Conservation (phyloP, 305 asterid genomes). For the Galium porrigens region DNA sequence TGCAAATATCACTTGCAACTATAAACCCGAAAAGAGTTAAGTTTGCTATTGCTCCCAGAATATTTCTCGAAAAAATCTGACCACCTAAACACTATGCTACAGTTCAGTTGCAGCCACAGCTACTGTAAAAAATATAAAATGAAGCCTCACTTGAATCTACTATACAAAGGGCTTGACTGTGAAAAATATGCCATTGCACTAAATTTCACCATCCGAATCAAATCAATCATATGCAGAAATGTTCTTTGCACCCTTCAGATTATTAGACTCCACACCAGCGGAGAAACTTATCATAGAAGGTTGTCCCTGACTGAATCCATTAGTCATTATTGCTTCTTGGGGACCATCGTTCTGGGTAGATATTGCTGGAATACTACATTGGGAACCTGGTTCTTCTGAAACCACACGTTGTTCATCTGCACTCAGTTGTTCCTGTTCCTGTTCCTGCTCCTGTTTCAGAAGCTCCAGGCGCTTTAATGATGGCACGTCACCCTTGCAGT, state of each 20-base stretch:
- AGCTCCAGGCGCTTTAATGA: slow-evolving; percentile 48
- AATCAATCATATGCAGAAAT: slow-evolving; percentile 4
- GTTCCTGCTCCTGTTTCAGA: slow-evolving; percentile 14
- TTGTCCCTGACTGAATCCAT: slow-evolving; percentile 34
- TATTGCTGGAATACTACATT: slow-evolving; percentile 21
- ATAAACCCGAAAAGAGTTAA: slow-evolving; percentile 25
- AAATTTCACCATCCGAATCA: slow-evolving; percentile 11
- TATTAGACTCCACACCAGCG: slow-evolving; percentile 26
- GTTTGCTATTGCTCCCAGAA: slow-evolving; percentile 15
- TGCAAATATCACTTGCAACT: slow-evolving; percentile 22
- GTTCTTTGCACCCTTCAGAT: slow-evolving; percentile 7
- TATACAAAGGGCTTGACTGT: slow-evolving; percentile 29
- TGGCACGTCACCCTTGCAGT: slow-evolving; percentile 78
- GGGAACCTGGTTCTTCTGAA: slow-evolving; percentile 25
- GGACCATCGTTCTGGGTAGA: slow-evolving; percentile 18
- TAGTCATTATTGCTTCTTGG: slow-evolving; percentile 28
- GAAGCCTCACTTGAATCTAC: slow-evolving; percentile 28
- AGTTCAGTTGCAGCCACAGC: slow-evolving; percentile 22
- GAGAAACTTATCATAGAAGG: slow-evolving; percentile 24
- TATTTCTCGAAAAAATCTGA: slow-evolving; percentile 19
- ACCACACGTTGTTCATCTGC: slow-evolving; percentile 18
- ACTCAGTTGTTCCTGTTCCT: slow-evolving; percentile 16
- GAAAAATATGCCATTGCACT: slow-evolving; percentile 12
- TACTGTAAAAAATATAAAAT: slow-evolving; percentile 14
- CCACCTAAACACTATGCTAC: slow-evolving; percentile 23